These are phyloP conservation scores for Striga hermonthica DNA, from an alignment of 305 asterid genomes.

Conservation along the genomic window DNA sequence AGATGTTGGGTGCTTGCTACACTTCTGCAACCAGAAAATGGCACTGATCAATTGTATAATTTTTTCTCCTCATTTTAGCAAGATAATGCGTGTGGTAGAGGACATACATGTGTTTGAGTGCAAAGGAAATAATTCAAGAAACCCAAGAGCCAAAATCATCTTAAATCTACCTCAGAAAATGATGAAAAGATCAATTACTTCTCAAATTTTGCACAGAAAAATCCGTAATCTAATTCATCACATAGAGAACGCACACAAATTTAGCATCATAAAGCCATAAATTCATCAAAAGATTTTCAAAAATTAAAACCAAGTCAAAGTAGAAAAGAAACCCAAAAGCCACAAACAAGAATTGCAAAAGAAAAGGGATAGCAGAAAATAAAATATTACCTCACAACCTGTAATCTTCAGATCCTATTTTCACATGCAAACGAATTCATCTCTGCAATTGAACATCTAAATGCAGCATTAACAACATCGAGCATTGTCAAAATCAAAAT, in stretches of 20 bases:
- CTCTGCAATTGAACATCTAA: constrained; percentile 17
- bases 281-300: not conserved
- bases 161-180: no score
- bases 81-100: no score
- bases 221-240: no score
- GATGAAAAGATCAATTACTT: no score
- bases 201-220: no score
- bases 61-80: no score
- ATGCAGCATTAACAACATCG: constrained; percentile 50
- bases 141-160: no score
- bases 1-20: not conserved
- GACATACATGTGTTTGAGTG: no score
- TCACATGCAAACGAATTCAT: constrained; percentile 38
- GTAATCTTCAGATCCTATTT: constrained; percentile 54
- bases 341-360: not conserved
- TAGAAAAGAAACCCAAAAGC: not conserved
- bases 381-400: constrained; percentile 37
- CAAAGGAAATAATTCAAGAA: no score
- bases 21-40: not conserved
- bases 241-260: no score
- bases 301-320: not conserved
- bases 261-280: no score
- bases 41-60: no score
- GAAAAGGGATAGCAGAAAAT: not conserved
- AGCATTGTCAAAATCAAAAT: constrained; percentile 16